phyloP scores from a whole-genome alignment of 441 rosid species.

The Macaranga tanarius region DNA sequence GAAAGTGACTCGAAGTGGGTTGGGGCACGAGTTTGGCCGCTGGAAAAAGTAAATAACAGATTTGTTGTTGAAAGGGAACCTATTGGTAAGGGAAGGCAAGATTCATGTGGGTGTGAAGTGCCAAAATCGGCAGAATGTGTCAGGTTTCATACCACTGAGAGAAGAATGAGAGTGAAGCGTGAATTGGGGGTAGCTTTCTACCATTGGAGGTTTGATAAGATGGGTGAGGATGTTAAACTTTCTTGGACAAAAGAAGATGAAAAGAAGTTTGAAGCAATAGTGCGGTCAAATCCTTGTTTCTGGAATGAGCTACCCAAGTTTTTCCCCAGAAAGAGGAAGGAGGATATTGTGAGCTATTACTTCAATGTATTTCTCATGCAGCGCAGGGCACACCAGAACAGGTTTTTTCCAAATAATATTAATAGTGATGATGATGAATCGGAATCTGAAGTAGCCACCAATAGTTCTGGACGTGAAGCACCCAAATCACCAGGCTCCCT shows the following conservation, averaged over 20 bases:
- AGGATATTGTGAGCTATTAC: constrained; percentile 69
- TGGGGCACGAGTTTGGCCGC: constrained; percentile 77
- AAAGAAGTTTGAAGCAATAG: constrained; percentile 46
- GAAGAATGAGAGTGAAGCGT: constrained; percentile 49
- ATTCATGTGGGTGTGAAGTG: constrained; percentile 64
- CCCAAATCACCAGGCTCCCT: constrained; percentile 44
- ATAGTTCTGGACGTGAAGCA: constrained; percentile 31
- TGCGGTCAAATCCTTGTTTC: constrained; percentile 41
- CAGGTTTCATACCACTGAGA: constrained; percentile 62
- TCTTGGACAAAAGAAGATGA: constrained; percentile 59
- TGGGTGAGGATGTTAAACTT: constrained; percentile 69
- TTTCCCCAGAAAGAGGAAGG: constrained; percentile 53
- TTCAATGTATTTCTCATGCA: constrained; percentile 72
- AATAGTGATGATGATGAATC: constrained; percentile 66
- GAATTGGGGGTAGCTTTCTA: constrained; percentile 69
- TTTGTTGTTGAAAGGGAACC: constrained; percentile 69
- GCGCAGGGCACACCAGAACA: constrained; percentile 72
- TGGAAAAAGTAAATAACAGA: constrained; percentile 32
- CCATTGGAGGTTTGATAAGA: constrained; percentile 58
- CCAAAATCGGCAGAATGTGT: constrained; percentile 65
- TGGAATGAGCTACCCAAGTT: constrained; percentile 46
- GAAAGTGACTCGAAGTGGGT: constrained; percentile 76
- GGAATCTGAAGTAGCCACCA: constrained; percentile 28
- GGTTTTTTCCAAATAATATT: constrained; percentile 44
- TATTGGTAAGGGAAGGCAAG: constrained; percentile 86